Base-by-base conservation (phyloP, 2,329 filamentous ascomycete genomes). In the Emergomyces pasteurianus region DNA sequence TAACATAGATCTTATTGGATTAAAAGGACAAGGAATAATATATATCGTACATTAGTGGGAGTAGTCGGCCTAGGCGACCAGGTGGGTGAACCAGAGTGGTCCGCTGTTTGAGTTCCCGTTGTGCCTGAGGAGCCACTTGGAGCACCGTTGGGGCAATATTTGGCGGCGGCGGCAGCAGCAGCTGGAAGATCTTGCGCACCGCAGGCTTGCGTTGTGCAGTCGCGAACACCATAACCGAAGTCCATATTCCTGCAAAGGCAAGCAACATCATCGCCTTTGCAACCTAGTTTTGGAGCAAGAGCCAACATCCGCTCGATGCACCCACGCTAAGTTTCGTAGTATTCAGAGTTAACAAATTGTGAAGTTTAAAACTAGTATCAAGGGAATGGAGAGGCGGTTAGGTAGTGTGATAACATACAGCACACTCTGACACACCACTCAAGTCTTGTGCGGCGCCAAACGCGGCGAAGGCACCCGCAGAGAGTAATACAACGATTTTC, bases 141-240 rank as follows among this genome's bases (percentile, higher is more conserved):
- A 14, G 54, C 9, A 46, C 26, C 40, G 8, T 8, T 21, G 26
- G 58, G 47, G 36, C 26, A 49, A 54, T 46, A n/a, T 10, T 43
- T 47, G 23, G 12, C n/a, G 2, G 59, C 62, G 28, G 9, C 16
- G 38, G 43, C 26, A 23, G 54, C 8, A 26, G 60, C 58, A 47
- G 53, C 54, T 55, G 63, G 60, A 12, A 73, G 62, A 61, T 77
- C 69, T 28, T 75, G 73, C 16, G 63, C 66, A 50, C 74, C 73
- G 67, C 78, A 80, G 40, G 76, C 74, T 67, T 78, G 63, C 18
- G 65, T 53, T 47, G 75, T 75, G 71, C 78, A 80, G 68, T 80
- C 78, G 43, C 73, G 75, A 55, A 80, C 71, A 61, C 78, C 78
- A 62, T 69, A 74, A 36, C 66, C 61, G 67, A 79, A 79, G 71